phyloP scores from a whole-genome alignment of 441 rosid species.

The Pelargonium fulgidum region DNA sequence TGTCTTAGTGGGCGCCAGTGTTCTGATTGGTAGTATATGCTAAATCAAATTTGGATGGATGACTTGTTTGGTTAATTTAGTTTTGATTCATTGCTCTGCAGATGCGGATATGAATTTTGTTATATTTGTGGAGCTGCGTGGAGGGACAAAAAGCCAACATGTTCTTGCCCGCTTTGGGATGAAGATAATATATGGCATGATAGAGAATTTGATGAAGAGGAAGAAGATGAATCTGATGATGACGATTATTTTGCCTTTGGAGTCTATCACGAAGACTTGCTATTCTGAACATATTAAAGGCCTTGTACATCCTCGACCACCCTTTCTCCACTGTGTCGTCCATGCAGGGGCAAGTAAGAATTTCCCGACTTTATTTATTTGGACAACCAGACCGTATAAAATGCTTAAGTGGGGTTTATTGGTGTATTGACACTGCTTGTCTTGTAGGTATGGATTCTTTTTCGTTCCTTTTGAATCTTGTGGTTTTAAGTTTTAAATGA shows the following conservation, averaged over 20 bases:
- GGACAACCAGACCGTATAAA: too few relatives aligned
- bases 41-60: neutral
- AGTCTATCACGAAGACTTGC: conserved; percentile 1
- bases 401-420: too few relatives aligned
- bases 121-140: conserved; percentile 69
- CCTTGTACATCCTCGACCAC: neutral
- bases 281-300: neutral
- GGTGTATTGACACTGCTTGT: too few relatives aligned
- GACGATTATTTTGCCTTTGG: conserved; percentile 2
- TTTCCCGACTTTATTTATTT: too few relatives aligned
- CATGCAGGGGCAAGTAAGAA: neutral
- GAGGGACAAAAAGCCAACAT: conserved; percentile 41
- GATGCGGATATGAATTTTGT: conserved; percentile 62
- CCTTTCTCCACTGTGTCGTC: neutral
- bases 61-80: neutral
- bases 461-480: too few relatives aligned
- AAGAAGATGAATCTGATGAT: conserved; percentile 5
- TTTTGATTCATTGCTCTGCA: conserved; percentile 21
- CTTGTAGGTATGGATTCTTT: too few relatives aligned
- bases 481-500: too few relatives aligned
- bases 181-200: conserved; percentile 37
- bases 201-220: conserved; percentile 21
- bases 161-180: conserved; percentile 57
- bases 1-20: too few relatives aligned
- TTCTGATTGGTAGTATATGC: neutral